These are phyloP conservation scores for Euclidium syriacum DNA, from an alignment of 345 rosid species.

Conservation along the genomic window DNA sequence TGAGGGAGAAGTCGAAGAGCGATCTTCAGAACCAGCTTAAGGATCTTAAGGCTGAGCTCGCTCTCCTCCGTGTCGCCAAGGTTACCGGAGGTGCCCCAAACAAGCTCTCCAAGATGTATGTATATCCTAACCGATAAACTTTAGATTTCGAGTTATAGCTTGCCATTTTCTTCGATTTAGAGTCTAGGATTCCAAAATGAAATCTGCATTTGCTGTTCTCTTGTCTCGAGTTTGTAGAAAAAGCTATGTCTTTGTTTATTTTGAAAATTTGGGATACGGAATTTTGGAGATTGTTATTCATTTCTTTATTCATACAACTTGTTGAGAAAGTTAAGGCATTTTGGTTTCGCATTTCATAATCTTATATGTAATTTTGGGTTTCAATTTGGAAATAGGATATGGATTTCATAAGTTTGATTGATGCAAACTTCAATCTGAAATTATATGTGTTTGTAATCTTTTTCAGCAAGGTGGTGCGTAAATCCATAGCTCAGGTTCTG, in stretches of 20 bases:
- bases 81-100: conserved; percentile 61
- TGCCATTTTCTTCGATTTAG: background rate
- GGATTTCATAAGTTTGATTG: background rate
- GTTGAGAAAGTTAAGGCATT: background rate
- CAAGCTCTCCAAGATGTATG: conserved; percentile 54
- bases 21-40: conserved; percentile 44
- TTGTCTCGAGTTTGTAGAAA: background rate
- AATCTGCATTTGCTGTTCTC: background rate
- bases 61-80: conserved; percentile 57
- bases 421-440: background rate
- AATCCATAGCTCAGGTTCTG: conserved; percentile 87
- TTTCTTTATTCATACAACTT: background rate
- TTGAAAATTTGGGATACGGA: background rate
- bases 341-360: background rate
- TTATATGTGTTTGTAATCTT: conserved; percentile 7
- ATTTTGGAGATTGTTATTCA: background rate
- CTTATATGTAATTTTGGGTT: too few relatives aligned
- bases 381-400: too few relatives aligned
- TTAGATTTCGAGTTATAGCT: background rate
- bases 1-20: conserved; percentile 42
- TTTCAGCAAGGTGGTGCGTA: conserved; percentile 87
- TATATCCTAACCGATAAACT: background rate
- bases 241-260: background rate
- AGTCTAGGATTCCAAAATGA: background rate
- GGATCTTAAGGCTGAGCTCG: conserved; percentile 52